Conservation (phyloP, 2,329 filamentous ascomycete genomes). For the Talaromyces piceae region DNA sequence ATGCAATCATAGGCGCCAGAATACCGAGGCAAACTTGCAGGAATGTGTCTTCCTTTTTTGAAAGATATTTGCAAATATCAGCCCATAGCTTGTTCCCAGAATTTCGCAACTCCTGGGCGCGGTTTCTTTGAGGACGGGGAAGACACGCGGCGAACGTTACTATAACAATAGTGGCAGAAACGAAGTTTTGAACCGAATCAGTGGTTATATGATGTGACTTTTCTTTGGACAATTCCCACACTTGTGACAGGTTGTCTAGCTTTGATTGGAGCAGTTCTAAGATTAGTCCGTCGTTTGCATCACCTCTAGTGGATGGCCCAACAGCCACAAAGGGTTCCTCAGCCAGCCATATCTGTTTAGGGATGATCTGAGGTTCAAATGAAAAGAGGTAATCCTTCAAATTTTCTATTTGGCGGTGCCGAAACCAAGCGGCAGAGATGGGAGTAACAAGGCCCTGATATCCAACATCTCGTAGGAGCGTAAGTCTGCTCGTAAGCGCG, state of each 20-base stretch:
- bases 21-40: slow-evolving; percentile 26
- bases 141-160: slow-evolving; percentile 30
- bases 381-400: slow-evolving; percentile 45
- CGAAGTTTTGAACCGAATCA: slow-evolving; percentile 45
- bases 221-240: slow-evolving; percentile 37
- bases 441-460: slow-evolving; percentile 21
- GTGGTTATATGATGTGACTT: slow-evolving; percentile 40
- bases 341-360: slow-evolving; percentile 20
- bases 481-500: slow-evolving; percentile 55
- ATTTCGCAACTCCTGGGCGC: slow-evolving; percentile 20
- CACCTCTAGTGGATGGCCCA: slow-evolving; percentile 20
- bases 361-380: slow-evolving; percentile 19
- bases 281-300: slow-evolving; percentile 30
- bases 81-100: slow-evolving; percentile 27
- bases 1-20: slow-evolving; percentile 26
- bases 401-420: slow-evolving; percentile 30
- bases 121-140: slow-evolving; percentile 25
- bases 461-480: slow-evolving; percentile 17
- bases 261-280: slow-evolving; percentile 42
- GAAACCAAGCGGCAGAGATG: slow-evolving; percentile 34
- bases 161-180: slow-evolving; percentile 41
- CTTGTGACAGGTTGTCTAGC: slow-evolving; percentile 37
- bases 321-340: slow-evolving; percentile 16
- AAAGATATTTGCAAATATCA: slow-evolving; percentile 27
- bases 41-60: slow-evolving; percentile 20